Evolutionary conservation across 2,329 filamentous ascomycete genomes (phyloP).

Genomic region (Trematosphaeria pertusa): DNA sequence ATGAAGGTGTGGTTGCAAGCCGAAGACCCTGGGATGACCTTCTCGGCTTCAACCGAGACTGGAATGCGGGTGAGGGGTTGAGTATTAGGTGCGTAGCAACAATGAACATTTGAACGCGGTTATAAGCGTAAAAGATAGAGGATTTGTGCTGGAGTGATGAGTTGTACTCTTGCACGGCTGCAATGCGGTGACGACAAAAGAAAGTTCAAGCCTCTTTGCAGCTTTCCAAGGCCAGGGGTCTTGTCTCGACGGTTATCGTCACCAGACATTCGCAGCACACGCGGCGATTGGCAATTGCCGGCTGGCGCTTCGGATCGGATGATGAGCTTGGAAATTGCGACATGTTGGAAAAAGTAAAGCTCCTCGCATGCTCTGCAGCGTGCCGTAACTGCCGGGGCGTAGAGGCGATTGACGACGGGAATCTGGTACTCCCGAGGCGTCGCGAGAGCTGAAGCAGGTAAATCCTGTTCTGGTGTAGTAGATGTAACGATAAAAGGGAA

Average conservation of each 20-base stretch:
- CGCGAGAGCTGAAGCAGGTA: constrained; percentile 30
- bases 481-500: constrained; percentile 43
- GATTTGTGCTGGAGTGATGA: no score
- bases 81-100: no score
- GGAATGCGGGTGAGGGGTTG: constrained; percentile 17
- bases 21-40: constrained; percentile 21
- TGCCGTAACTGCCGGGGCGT: neutral
- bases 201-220: no score
- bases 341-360: constrained; percentile 9
- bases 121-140: no score
- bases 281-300: constrained; percentile 11
- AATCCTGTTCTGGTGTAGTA: constrained; percentile 38
- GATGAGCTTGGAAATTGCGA: constrained; percentile 3
- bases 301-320: constrained; percentile 6
- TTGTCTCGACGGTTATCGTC: constrained; percentile 4
- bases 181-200: no score
- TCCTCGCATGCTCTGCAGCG: constrained; percentile 6
- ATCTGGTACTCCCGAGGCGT: constrained; percentile 12
- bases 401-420: constrained; percentile 2
- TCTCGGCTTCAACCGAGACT: constrained; percentile 35
- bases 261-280: constrained; percentile 9
- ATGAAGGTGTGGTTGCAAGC: constrained; percentile 30
- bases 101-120: no score
- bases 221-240: neutral
- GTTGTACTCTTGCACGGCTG: no score